phyloP scores from a whole-genome alignment of 129 eudicot species.

The Pittosporum tobira region DNA sequence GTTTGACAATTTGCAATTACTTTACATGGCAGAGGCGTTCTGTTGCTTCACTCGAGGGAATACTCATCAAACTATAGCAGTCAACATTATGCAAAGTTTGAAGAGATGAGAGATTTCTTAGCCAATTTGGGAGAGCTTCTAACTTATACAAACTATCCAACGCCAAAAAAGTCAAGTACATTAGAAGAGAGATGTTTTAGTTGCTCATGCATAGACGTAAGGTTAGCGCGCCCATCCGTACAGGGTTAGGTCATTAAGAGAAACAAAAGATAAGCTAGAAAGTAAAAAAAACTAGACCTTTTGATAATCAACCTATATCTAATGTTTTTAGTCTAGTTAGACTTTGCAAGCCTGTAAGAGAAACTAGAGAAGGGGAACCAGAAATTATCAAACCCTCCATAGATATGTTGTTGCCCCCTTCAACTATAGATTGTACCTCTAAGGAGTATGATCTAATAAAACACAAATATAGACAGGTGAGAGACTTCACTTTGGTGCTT shows the following conservation, averaged over 20 bases:
- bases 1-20: no score
- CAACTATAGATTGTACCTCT: background rate
- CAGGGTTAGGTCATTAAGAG: no score
- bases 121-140: constrained; percentile 6
- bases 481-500: constrained; percentile 2
- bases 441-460: background rate
- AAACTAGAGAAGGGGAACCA: no score
- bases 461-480: background rate
- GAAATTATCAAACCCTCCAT: no score
- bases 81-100: background rate
- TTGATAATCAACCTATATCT: background rate
- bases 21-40: no score
- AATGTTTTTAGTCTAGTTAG: no score
- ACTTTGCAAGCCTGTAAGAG: no score
- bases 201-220: no score
- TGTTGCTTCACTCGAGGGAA: background rate
- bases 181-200: no score
- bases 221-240: no score
- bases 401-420: constrained; percentile 1
- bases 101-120: background rate
- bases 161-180: no score
- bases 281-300: background rate
- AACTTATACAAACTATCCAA: no score
- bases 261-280: background rate
- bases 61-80: background rate